A percentile compares a stretch with the other conserved stretches of the same genome.
Evolutionary conservation across 2,329 filamentous ascomycete species (phyloP).

Genomic region (Colletotrichum neosansevieriae): DNA sequence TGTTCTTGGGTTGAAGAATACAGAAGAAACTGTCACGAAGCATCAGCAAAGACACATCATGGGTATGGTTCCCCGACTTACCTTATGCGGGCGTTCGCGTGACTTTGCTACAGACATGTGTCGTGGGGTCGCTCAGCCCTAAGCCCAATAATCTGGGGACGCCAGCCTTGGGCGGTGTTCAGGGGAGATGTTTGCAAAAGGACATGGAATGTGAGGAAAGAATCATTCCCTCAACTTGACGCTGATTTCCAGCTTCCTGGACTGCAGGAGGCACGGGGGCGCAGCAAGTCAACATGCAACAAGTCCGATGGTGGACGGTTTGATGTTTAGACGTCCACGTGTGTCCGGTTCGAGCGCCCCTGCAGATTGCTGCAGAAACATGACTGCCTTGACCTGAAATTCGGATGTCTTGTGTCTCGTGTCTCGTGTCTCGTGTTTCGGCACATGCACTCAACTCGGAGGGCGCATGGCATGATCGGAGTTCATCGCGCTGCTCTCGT

Average conservation of each 20-base stretch:
- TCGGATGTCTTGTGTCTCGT: neutral
- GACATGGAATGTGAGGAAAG: neutral
- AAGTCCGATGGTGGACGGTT: too few relatives aligned
- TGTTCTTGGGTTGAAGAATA: slow-evolving; percentile 6
- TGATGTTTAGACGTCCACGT: neutral
- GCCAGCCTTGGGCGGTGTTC: neutral
- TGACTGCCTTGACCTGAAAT: neutral
- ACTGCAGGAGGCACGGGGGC: too few relatives aligned
- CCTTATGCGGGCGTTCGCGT: neutral
- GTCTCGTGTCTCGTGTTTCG: too few relatives aligned
- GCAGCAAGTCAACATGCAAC: too few relatives aligned
- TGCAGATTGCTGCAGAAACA: slow-evolving; percentile 6
- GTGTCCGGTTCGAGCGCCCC: neutral
- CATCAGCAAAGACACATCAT: neutral
- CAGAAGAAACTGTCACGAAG: neutral
- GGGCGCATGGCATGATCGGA: too few relatives aligned
- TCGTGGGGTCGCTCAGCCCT: slow-evolving; percentile 8
- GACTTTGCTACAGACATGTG: neutral
- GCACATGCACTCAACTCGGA: neutral
- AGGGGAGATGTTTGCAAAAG: neutral
- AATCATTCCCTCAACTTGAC: neutral
- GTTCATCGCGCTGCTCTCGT: too few relatives aligned
- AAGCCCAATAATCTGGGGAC: neutral
- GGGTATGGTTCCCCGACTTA: neutral
- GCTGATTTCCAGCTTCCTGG: neutral